Evolutionary conservation across 106 monocot species (phyloP).

Genomic region (Dioscorea alata): DNA sequence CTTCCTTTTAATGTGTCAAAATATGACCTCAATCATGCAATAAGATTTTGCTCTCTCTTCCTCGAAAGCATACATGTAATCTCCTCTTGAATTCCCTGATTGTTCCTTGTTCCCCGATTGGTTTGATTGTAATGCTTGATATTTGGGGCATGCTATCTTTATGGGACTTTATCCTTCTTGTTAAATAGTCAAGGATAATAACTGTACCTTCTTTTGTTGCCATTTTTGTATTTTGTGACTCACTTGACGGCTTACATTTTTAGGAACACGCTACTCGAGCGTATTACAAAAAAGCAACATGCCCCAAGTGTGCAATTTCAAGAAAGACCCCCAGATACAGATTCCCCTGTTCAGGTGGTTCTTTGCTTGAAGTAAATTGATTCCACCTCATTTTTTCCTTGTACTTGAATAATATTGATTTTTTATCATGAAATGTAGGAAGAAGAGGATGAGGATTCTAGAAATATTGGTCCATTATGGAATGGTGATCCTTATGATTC

Average conservation of each 20-base stretch:
- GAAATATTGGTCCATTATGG: background rate
- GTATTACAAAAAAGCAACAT: constrained; percentile 6
- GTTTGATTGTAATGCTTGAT: too few species aligned
- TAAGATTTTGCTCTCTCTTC: too few species aligned
- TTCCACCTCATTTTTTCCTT: background rate
- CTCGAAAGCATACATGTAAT: too few species aligned
- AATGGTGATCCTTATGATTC: constrained; percentile 9
- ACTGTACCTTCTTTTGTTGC: too few species aligned
- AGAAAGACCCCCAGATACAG: constrained; percentile 3
- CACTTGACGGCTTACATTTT: background rate
- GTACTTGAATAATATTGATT: background rate
- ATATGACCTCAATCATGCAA: too few species aligned
- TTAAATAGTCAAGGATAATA: too few species aligned
- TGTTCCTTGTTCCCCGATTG: too few species aligned
- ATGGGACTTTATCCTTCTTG: too few species aligned
- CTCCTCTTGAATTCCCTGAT: too few species aligned
- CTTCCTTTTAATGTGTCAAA: too few species aligned
- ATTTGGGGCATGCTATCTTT: too few species aligned
- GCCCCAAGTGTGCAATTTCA: constrained; percentile 13
- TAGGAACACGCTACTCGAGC: constrained; percentile 6
- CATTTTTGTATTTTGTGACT: too few species aligned
- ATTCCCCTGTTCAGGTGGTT: background rate
- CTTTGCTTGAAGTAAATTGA: background rate
- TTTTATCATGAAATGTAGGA: background rate
- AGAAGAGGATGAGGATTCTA: constrained; percentile 1